These are phyloP conservation scores for Margaritispora aquatica DNA, from an alignment of 495 filamentous ascomycete species.

Conservation along the genomic window DNA sequence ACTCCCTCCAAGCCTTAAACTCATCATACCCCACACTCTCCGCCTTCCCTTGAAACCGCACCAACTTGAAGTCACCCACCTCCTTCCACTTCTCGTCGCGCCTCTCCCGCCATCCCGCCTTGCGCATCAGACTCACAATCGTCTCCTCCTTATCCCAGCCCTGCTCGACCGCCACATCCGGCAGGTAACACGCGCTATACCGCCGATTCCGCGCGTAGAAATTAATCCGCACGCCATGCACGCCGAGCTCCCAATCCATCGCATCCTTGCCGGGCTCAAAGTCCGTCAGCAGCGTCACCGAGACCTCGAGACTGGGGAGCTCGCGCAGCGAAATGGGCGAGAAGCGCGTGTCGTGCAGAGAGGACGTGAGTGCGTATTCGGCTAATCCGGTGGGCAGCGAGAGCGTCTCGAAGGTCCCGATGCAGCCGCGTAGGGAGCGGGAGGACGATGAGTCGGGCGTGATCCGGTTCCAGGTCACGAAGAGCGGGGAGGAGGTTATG, in stretches of 20 bases:
- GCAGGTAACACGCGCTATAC: slow-evolving; percentile 82
- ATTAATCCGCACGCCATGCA: slow-evolving; percentile 74
- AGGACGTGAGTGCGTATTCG: slow-evolving; percentile 82
- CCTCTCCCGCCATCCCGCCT: slow-evolving; percentile 76
- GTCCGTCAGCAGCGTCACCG: slow-evolving; percentile 68
- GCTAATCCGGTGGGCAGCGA: slow-evolving; percentile 65
- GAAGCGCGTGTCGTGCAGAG: slow-evolving; percentile 85
- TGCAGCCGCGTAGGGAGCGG: slow-evolving; percentile 82
- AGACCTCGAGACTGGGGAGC: slow-evolving; percentile 61
- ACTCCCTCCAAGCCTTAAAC: slow-evolving; percentile 71
- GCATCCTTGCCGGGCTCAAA: slow-evolving; percentile 66
- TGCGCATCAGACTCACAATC: slow-evolving; percentile 81
- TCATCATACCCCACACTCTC: slow-evolving; percentile 61
- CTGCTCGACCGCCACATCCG: slow-evolving; percentile 87
- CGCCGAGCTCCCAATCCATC: slow-evolving; percentile 82
- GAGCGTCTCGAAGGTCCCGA: slow-evolving; percentile 87
- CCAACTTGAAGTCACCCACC: slow-evolving; percentile 62
- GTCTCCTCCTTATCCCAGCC: slow-evolving; percentile 96
- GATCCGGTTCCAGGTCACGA: slow-evolving; percentile 91
- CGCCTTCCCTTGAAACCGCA: slow-evolving; percentile 76
- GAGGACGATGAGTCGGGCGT: slow-evolving; percentile 43
- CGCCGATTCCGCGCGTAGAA: slow-evolving; percentile 62
- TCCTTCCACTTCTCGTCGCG: slow-evolving; percentile 62
- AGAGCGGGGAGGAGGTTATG: slow-evolving; percentile 57
- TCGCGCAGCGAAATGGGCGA: slow-evolving; percentile 61